A percentile compares a stretch with the other conserved stretches of the same genome.
Evolutionary conservation across 2,329 filamentous ascomycete genomes (phyloP).

Genomic region (Talaromyces pinophilus): DNA sequence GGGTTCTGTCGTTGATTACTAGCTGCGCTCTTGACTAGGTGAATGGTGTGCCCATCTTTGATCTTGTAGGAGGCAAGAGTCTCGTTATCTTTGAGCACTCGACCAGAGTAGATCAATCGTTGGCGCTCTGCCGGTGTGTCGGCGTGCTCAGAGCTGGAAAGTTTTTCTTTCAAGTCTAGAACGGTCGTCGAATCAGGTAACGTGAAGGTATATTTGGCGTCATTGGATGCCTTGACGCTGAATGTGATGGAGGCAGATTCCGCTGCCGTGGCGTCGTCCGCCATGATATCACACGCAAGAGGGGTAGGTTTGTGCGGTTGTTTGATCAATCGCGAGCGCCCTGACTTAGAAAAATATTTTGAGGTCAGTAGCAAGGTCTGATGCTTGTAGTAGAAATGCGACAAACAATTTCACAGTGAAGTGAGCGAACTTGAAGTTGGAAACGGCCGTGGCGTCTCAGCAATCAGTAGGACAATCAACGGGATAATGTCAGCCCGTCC

Average conservation of each 20-base stretch:
- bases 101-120: constrained; percentile 94
- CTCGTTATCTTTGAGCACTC: constrained; percentile 94
- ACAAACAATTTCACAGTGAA: not conserved
- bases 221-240: constrained; percentile 95
- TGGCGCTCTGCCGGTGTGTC: constrained; percentile 85
- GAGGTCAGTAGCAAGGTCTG: not conserved
- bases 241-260: constrained; percentile 83
- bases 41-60: constrained; percentile 91
- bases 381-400: not conserved
- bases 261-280: constrained; percentile 45
- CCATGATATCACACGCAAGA: constrained; percentile 35
- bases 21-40: constrained; percentile 92
- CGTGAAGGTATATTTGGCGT: constrained; percentile 80
- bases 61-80: constrained; percentile 86
- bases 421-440: not conserved
- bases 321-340: not conserved
- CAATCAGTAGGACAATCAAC: constrained; percentile 12
- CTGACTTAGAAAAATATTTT: not conserved
- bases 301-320: constrained; percentile 9
- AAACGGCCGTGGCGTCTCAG: not conserved
- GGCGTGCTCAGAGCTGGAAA: constrained; percentile 77
- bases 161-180: constrained; percentile 83
- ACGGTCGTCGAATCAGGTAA: constrained; percentile 76
- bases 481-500: constrained; percentile 12
- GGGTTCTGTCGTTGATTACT: constrained; percentile 71